phyloP scores from a whole-genome alignment of 148 eudicot species.

The Cornus controversa region DNA sequence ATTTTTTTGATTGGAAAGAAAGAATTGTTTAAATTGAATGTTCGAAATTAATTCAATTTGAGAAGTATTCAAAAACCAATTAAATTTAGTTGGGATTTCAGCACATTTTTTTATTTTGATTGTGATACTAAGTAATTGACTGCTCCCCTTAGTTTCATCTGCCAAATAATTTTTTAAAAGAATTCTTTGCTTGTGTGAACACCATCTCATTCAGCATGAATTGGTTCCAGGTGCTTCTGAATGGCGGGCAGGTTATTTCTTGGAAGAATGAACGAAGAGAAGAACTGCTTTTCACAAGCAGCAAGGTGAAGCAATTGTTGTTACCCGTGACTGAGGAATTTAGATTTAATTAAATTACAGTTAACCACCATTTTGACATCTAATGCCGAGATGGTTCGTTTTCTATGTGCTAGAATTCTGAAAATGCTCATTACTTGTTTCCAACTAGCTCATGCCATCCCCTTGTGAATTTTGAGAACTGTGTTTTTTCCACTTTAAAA shows the following conservation, averaged over 20 bases:
- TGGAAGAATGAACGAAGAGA: slow-evolving; percentile 82
- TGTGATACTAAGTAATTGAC: background rate
- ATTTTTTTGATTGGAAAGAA: background rate
- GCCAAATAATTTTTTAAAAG: background rate
- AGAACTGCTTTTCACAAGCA: slow-evolving; percentile 73
- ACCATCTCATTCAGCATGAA: background rate
- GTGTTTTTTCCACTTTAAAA: background rate
- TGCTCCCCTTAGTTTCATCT: background rate
- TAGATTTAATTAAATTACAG: background rate
- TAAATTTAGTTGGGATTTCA: too few species aligned
- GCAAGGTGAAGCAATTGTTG: slow-evolving; percentile 48
- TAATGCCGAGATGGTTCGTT: background rate
- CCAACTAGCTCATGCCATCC: background rate
- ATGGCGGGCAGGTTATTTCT: slow-evolving; percentile 75
- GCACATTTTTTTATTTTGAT: background rate
- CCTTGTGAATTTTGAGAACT: background rate
- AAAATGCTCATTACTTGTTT: background rate
- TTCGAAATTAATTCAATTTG: background rate
- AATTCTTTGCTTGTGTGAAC: background rate
- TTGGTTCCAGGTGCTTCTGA: slow-evolving; percentile 56
- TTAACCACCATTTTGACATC: background rate
- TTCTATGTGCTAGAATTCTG: background rate
- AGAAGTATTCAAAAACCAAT: background rate
- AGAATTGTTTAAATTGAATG: too few species aligned
- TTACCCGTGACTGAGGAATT: background rate